Conservation (phyloP, 495 filamentous ascomycete species). For the Annulohypoxylon bovei region DNA sequence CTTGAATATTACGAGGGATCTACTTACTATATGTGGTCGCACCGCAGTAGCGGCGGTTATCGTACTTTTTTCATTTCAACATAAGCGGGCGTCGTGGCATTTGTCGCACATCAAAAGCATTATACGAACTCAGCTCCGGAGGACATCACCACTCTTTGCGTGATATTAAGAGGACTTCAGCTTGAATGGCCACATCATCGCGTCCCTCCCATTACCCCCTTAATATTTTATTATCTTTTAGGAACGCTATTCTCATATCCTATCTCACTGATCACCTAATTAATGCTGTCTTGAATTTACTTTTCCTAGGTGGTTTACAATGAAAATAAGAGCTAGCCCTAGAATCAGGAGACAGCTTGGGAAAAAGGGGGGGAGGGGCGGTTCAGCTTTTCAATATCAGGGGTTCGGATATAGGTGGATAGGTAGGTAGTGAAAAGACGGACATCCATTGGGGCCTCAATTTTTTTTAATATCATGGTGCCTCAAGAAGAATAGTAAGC, state of each 20-base stretch:
- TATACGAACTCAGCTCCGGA: constrained; percentile 16
- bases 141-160: neutral
- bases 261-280: neutral
- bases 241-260: neutral
- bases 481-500: neutral
- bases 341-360: too few species aligned
- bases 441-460: neutral
- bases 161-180: neutral
- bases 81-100: constrained; percentile 32
- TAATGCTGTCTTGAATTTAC: neutral
- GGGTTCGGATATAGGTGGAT: neutral
- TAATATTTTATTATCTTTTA: neutral
- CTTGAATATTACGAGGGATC: constrained; percentile 17
- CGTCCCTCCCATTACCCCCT: neutral
- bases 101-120: constrained; percentile 20
- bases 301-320: neutral
- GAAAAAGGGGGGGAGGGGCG: neutral
- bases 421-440: neutral
- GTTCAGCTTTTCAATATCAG: neutral
- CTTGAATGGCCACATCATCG: constrained; percentile 13
- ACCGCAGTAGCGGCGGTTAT: constrained; percentile 40
- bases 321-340: neutral
- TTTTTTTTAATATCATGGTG: neutral
- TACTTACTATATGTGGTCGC: constrained; percentile 20
- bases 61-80: constrained; percentile 21